Percentiles rank a stretch among this genome's conserved stretches.
These are phyloP conservation scores for Heliosperma pusillum DNA, from an alignment of 148 eudicot species.

Conservation along the genomic window DNA sequence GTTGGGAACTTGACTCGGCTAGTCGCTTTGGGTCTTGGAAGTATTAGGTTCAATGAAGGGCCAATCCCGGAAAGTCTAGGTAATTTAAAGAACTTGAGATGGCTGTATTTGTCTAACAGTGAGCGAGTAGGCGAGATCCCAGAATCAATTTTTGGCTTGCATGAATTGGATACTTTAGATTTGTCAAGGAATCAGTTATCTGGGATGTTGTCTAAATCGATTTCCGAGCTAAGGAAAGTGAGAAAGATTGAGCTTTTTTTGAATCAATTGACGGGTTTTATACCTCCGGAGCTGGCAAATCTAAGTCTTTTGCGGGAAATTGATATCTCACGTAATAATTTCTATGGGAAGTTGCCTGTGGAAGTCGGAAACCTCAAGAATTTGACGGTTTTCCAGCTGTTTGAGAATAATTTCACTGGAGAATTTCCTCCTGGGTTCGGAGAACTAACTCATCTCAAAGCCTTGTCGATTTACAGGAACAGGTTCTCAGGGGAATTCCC, in stretches of 20 bases:
- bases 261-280: constrained; percentile 70
- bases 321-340: constrained; percentile 71
- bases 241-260: constrained; percentile 67
- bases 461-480: constrained; percentile 63
- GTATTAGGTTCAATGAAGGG: constrained; percentile 53
- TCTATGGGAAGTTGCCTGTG: constrained; percentile 64
- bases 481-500: constrained; percentile 72
- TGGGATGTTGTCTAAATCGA: constrained; percentile 54
- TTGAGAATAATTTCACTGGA: constrained; percentile 63
- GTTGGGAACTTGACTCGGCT: constrained; percentile 49
- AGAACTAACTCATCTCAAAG: constrained; percentile 47
- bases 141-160: constrained; percentile 54
- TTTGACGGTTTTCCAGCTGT: constrained; percentile 62
- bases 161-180: constrained; percentile 57
- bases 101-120: constrained; percentile 47
- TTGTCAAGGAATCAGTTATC: constrained; percentile 53
- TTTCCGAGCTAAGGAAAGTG: constrained; percentile 44
- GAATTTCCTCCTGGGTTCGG: constrained; percentile 77
- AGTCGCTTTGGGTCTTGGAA: constrained; percentile 53
- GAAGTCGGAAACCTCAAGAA: constrained; percentile 66
- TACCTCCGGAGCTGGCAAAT: constrained; percentile 57
- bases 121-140: constrained; percentile 70
- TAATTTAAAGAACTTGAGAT: constrained; percentile 60
- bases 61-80: constrained; percentile 59
- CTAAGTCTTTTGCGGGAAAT: constrained; percentile 65